A percentile compares a stretch with the other conserved stretches of the same genome.
Evolutionary conservation across 1,284 basidiomycete species (phyloP).

Genomic region (Malassezia dermatis): DNA sequence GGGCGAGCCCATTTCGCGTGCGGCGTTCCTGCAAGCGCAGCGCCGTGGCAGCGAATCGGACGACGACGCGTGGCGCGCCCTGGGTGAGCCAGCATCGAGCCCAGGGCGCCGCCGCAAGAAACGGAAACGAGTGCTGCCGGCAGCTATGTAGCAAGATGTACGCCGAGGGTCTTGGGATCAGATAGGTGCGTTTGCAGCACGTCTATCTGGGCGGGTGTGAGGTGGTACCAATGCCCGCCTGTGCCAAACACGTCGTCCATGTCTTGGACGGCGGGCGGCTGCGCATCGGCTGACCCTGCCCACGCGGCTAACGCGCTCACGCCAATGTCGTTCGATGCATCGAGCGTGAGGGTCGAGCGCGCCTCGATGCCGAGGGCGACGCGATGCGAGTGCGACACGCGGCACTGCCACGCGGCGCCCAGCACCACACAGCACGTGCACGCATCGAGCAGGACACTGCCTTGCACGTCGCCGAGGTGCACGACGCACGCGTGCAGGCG

Average conservation of each 20-base stretch:
- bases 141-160: not conserved
- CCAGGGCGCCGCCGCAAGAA: slow-evolving; percentile 9
- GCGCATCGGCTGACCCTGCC: not conserved
- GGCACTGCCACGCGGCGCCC: slow-evolving; percentile 4
- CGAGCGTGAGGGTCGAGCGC: slow-evolving; percentile 8
- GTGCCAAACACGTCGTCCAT: slow-evolving; percentile 10
- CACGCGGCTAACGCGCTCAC: not conserved
- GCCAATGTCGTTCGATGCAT: not conserved
- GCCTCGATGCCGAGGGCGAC: slow-evolving; percentile 1
- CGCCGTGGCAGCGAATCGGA: not conserved
- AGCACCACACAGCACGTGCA: slow-evolving; percentile 5
- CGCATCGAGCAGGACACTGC: slow-evolving; percentile 9
- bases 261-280: slow-evolving; percentile 11
- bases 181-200: not conserved
- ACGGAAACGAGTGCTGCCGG: slow-evolving; percentile 1
- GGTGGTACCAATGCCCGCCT: not conserved
- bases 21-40: not conserved
- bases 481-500: slow-evolving; percentile 1
- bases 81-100: not conserved
- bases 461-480: not conserved
- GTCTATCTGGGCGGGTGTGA: not conserved
- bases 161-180: not conserved
- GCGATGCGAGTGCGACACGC: not conserved
- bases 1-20: not conserved
- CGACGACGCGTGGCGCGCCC: not conserved